Percentiles rank a stretch among this genome's conserved stretches.
Evolutionary conservation across 169 alveolate genomes (phyloP).

Genomic region (Hepatocystis sp.): DNA sequence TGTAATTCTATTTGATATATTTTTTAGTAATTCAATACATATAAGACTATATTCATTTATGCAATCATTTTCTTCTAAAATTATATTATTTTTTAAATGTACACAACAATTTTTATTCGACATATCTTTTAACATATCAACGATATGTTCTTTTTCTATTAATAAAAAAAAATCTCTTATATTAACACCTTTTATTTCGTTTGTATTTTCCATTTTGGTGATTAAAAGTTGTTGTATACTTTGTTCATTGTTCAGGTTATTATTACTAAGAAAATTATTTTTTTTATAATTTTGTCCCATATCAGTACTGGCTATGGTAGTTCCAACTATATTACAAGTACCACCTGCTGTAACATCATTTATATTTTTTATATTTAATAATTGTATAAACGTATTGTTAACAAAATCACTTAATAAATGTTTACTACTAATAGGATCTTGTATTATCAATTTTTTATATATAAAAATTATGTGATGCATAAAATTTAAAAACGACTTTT

Average conservation of each 20-base stretch:
- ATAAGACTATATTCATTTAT: conserved; percentile 55
- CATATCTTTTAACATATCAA: conserved; percentile 50
- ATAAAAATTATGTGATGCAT: conserved; percentile 53
- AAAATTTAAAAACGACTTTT: conserved; percentile 62
- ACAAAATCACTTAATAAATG: conserved; percentile 49
- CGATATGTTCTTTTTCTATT: conserved; percentile 44
- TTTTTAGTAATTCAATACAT: conserved; percentile 27
- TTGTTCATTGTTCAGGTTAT: conserved; percentile 8
- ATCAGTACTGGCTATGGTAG: not conserved
- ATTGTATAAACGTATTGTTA: conserved; percentile 29
- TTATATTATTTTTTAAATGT: conserved; percentile 51
- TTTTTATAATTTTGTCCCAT: not conserved
- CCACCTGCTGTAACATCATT: not conserved
- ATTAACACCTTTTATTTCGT: conserved; percentile 26
- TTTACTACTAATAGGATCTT: conserved; percentile 35
- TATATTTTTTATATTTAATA: conserved; percentile 12
- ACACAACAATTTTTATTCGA: conserved; percentile 40
- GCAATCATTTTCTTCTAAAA: conserved; percentile 57
- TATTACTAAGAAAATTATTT: not conserved
- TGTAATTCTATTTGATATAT: conserved; percentile 2
- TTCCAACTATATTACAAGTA: not conserved
- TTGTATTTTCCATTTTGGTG: not conserved
- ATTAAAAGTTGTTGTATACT: not conserved
- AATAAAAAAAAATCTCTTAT: conserved; percentile 41
- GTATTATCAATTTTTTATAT: conserved; percentile 42